A percentile compares a stretch with the other conserved stretches of the same genome.
phyloP scores from a whole-genome alignment of 441 rosid genomes.

The Sinapis alba region DNA sequence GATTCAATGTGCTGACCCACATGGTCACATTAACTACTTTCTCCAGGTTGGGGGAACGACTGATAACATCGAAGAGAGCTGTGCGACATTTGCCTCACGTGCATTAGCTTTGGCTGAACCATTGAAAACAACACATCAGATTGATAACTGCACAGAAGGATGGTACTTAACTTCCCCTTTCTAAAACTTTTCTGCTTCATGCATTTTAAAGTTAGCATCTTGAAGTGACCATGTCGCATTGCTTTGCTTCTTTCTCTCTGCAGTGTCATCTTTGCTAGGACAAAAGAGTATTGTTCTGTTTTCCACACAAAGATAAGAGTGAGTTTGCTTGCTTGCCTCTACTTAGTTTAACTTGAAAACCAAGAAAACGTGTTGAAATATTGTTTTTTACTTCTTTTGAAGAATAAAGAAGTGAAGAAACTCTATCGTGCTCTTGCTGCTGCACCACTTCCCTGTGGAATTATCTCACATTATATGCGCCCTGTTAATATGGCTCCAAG shows the following conservation, averaged over 20 bases:
- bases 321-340: conserved; percentile 29
- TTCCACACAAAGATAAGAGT: conserved; percentile 81
- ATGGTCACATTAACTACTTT: not conserved
- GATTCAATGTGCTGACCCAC: not conserved
- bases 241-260: conserved; percentile 26
- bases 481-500: conserved; percentile 80
- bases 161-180: conserved; percentile 51
- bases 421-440: conserved; percentile 83
- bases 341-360: not conserved
- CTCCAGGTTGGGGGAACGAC: conserved; percentile 86
- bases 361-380: not conserved
- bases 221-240: not conserved
- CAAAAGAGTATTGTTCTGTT: conserved; percentile 75
- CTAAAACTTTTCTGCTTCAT: not conserved
- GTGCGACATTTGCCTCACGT: conserved; percentile 81
- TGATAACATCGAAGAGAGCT: conserved; percentile 88
- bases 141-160: conserved; percentile 95
- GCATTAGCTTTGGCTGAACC: conserved; percentile 68
- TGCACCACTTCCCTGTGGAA: conserved; percentile 71
- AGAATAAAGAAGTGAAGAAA: conserved; percentile 84
- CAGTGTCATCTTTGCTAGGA: conserved; percentile 86
- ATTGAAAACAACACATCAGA: conserved; percentile 86
- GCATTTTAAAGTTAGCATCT: conserved; percentile 13
- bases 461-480: conserved; percentile 86
- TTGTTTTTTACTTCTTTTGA: not conserved